These are phyloP conservation scores for Beta corolliflora DNA, from an alignment of 179 eudicot species.

Conservation along the genomic window DNA sequence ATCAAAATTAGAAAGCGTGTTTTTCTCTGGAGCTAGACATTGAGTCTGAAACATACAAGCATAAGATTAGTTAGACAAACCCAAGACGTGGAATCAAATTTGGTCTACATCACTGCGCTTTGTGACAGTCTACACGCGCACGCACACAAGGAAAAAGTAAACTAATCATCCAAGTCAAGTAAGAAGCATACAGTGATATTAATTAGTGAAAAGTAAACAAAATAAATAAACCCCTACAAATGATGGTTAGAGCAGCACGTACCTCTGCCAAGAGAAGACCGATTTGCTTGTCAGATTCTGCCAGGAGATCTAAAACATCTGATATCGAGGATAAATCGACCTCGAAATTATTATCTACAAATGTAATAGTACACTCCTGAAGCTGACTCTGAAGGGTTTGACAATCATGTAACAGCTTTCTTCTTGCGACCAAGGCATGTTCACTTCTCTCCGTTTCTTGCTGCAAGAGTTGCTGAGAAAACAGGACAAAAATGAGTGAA, in stretches of 20 bases:
- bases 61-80: neutral
- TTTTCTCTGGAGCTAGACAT: constrained; percentile 37
- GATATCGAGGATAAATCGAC: constrained; percentile 51
- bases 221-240: neutral
- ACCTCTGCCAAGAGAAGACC: constrained; percentile 63
- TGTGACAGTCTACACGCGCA: no score
- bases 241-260: constrained; percentile 11
- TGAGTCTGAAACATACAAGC: constrained; percentile 44
- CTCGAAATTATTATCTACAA: constrained; percentile 42
- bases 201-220: no score
- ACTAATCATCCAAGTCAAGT: no score
- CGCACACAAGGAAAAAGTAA: no score
- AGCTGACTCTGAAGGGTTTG: constrained; percentile 58
- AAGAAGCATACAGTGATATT: no score
- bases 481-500: constrained; percentile 19
- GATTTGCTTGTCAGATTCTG: constrained; percentile 62
- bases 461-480: constrained; percentile 57
- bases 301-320: constrained; percentile 51
- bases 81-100: no score
- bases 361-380: constrained; percentile 54
- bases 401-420: constrained; percentile 74
- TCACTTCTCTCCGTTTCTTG: constrained; percentile 48
- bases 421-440: constrained; percentile 39
- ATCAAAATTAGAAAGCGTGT: constrained; percentile 10
- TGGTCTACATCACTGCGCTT: no score